These are phyloP conservation scores for Alternaria arborescens DNA, from an alignment of 2,329 filamentous ascomycete genomes.

Conservation along the genomic window DNA sequence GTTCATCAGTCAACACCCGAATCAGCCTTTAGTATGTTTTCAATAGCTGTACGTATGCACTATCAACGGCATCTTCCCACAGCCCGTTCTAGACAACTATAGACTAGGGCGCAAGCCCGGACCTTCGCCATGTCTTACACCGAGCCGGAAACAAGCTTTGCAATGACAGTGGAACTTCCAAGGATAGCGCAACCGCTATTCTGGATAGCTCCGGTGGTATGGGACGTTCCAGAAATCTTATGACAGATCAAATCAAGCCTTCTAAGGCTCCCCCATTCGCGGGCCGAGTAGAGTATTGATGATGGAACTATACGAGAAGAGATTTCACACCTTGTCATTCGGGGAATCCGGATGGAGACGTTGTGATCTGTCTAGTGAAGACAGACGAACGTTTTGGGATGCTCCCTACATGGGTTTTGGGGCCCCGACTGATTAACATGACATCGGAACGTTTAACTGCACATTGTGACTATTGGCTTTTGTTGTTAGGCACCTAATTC, in stretches of 20 bases:
- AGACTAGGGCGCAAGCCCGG: background rate
- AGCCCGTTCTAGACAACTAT: background rate
- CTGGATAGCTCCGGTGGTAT: background rate
- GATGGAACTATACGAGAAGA: background rate
- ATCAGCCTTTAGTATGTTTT: no score
- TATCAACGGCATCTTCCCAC: background rate
- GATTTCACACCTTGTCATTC: background rate
- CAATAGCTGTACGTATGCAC: no score
- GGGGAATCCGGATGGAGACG: background rate
- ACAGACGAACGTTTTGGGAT: no score
- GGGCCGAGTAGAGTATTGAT: background rate
- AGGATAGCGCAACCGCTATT: background rate
- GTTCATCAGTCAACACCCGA: no score
- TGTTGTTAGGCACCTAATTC: no score
- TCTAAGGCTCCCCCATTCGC: background rate
- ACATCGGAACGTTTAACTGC: no score
- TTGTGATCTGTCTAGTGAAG: background rate
- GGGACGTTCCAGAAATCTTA: background rate
- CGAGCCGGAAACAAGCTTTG: background rate
- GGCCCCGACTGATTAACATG: no score
- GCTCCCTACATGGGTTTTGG: no score
- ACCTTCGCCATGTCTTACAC: background rate
- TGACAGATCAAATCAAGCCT: background rate
- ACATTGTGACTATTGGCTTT: no score
- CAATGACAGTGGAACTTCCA: background rate